These are phyloP conservation scores for Salix purpurea DNA, from an alignment of 345 rosid genomes.

Conservation along the genomic window DNA sequence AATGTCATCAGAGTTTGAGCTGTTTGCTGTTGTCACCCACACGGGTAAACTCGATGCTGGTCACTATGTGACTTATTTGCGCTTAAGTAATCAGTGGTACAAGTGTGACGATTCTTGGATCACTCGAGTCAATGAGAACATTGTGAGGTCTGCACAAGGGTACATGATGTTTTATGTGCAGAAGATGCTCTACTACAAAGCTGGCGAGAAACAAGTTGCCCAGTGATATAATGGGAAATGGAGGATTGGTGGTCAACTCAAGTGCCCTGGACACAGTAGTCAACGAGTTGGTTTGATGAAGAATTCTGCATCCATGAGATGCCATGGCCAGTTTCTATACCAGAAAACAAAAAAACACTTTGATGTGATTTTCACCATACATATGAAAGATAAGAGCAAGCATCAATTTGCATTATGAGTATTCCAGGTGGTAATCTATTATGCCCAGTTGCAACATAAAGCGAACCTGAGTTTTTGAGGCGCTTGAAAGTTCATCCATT, in stretches of 20 bases:
- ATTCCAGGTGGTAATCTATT: slow-evolving; percentile 6
- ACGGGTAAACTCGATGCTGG: slow-evolving; percentile 83
- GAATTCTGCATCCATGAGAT: slow-evolving; percentile 2
- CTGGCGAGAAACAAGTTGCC: slow-evolving; percentile 39
- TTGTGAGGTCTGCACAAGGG: slow-evolving; percentile 80
- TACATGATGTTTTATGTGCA: slow-evolving; percentile 89
- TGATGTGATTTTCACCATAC: slow-evolving; percentile 2
- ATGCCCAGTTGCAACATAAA: slow-evolving; percentile 14
- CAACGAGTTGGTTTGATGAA: background rate
- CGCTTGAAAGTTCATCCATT: slow-evolving; percentile 17
- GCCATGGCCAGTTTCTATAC: slow-evolving; percentile 16
- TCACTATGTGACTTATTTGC: slow-evolving; percentile 75
- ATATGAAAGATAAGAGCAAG: background rate
- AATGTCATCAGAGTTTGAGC: slow-evolving; percentile 61
- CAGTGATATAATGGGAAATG: slow-evolving; percentile 10
- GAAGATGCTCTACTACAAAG: slow-evolving; percentile 57
- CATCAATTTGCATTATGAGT: background rate
- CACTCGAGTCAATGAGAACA: slow-evolving; percentile 74
- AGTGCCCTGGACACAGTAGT: background rate
- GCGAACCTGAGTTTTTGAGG: slow-evolving; percentile 48
- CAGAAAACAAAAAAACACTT: slow-evolving; percentile 1
- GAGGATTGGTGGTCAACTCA: background rate
- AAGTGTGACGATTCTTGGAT: slow-evolving; percentile 94
- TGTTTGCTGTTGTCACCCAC: slow-evolving; percentile 81
- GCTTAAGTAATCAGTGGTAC: slow-evolving; percentile 74